phyloP scores from a whole-genome alignment of 192 early-diverging fungal species.

The Entophlyctis luteolus region DNA sequence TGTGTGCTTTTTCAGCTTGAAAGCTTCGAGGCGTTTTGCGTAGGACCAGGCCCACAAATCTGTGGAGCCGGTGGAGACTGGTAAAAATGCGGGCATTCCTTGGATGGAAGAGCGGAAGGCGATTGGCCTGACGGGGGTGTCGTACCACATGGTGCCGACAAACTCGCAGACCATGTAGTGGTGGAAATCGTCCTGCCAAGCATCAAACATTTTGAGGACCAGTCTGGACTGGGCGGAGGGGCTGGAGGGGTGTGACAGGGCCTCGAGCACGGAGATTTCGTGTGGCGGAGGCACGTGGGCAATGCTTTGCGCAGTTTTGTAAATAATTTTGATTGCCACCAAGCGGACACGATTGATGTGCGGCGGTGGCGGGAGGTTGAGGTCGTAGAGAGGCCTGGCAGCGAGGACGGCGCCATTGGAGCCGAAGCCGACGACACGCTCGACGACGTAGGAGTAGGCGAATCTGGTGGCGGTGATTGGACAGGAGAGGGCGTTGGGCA shows the following conservation, averaged over 20 bases:
- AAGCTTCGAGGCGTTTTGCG: background rate
- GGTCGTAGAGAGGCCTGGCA: background rate
- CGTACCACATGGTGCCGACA: background rate
- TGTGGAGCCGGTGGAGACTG: background rate
- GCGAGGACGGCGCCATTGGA: conserved; percentile 29
- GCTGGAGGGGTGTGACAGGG: background rate
- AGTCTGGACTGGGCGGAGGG: no score
- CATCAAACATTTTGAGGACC: background rate
- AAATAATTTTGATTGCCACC: conserved; percentile 29
- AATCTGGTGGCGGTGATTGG: background rate
- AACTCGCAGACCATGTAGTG: conserved; percentile 12
- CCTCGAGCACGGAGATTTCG: background rate
- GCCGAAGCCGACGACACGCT: conserved; percentile 12
- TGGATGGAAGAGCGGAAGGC: background rate
- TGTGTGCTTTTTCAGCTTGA: background rate
- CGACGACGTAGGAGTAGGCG: background rate
- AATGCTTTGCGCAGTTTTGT: background rate
- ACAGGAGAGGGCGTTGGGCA: background rate
- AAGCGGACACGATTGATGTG: background rate
- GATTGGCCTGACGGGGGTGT: background rate
- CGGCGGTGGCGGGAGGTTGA: background rate
- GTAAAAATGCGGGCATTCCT: background rate
- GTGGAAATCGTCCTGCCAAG: conserved; percentile 15
- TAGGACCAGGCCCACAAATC: conserved; percentile 15
- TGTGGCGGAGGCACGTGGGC: background rate